phyloP scores from a whole-genome alignment of 371 early-diverging fungal genomes.

The Rhizopus delemar region DNA sequence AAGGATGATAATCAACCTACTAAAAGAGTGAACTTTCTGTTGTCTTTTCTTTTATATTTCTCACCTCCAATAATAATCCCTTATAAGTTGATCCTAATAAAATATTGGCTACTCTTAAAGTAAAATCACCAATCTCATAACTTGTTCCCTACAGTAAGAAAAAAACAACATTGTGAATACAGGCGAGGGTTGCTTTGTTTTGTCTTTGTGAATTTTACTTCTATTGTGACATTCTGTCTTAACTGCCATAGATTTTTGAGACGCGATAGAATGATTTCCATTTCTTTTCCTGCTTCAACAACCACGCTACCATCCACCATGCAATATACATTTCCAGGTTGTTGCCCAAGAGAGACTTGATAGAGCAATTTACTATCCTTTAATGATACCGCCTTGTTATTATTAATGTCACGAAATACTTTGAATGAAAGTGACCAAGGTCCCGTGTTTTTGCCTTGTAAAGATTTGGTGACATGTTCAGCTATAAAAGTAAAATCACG shows the following conservation, averaged over 20 bases:
- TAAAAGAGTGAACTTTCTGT: background rate
- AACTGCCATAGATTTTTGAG: slow-evolving; percentile 55
- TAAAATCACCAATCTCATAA: slow-evolving; percentile 57
- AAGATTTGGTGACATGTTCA: slow-evolving; percentile 50
- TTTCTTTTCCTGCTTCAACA: slow-evolving; percentile 53
- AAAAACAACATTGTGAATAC: too few relatives aligned
- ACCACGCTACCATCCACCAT: slow-evolving; percentile 59
- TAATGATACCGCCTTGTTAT: slow-evolving; percentile 17
- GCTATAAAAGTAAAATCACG: slow-evolving; percentile 49
- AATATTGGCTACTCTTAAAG: slow-evolving; percentile 53
- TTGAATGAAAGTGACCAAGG: slow-evolving; percentile 52
- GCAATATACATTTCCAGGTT: slow-evolving; percentile 51
- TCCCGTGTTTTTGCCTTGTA: slow-evolving; percentile 53
- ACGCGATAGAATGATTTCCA: slow-evolving; percentile 47
- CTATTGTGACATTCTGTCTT: slow-evolving; percentile 48
- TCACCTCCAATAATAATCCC: slow-evolving; percentile 52
- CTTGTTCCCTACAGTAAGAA: slow-evolving; percentile 38
- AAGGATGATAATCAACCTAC: slow-evolving; percentile 52
- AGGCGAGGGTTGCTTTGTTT: background rate
- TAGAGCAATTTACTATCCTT: slow-evolving; percentile 46
- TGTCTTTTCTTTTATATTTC: background rate
- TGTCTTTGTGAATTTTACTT: slow-evolving; percentile 23
- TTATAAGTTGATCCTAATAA: slow-evolving; percentile 52
- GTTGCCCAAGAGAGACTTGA: slow-evolving; percentile 51
- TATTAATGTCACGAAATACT: slow-evolving; percentile 46